Percentiles rank a stretch among this genome's conserved stretches.
Conservation (phyloP, 345 rosid genomes). For the Chamaenerion angustifolium region DNA sequence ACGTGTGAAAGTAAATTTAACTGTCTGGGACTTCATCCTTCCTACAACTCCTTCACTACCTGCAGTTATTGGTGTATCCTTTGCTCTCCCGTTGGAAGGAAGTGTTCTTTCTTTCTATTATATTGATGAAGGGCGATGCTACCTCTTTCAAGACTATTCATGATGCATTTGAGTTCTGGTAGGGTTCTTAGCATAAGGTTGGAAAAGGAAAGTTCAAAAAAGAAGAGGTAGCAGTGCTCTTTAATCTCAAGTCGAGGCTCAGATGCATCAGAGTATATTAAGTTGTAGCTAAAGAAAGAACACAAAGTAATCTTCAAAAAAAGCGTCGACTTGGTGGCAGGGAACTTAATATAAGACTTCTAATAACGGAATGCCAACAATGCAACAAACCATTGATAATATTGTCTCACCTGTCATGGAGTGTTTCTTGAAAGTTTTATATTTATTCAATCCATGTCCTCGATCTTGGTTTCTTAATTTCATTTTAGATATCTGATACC, state of each 20-base stretch:
- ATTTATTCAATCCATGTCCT: neutral
- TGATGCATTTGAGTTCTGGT: neutral
- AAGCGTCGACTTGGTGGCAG: no score
- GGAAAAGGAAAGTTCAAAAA: neutral
- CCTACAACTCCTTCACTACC: constrained; percentile 95
- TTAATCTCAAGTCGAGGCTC: neutral
- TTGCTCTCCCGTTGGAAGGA: neutral
- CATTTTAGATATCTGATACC: constrained; percentile 69
- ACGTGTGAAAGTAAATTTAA: constrained; percentile 65
- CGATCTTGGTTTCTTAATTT: constrained; percentile 14
- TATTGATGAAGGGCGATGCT: neutral
- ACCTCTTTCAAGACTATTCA: neutral
- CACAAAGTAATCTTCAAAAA: no score
- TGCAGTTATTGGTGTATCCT: constrained; percentile 93
- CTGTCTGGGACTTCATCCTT: constrained; percentile 85
- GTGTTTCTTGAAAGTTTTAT: neutral
- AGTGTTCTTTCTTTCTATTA: neutral
- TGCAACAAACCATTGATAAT: no score
- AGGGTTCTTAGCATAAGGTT: neutral
- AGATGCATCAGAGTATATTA: neutral
- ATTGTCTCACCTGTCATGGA: neutral
- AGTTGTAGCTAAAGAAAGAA: no score
- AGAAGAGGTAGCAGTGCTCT: neutral
- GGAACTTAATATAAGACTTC: no score
- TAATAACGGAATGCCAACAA: no score